Percentiles rank a stretch among this genome's conserved stretches.
Conservation (phyloP, 2,329 filamentous ascomycete species). For the Ophiostoma angusticollis region DNA sequence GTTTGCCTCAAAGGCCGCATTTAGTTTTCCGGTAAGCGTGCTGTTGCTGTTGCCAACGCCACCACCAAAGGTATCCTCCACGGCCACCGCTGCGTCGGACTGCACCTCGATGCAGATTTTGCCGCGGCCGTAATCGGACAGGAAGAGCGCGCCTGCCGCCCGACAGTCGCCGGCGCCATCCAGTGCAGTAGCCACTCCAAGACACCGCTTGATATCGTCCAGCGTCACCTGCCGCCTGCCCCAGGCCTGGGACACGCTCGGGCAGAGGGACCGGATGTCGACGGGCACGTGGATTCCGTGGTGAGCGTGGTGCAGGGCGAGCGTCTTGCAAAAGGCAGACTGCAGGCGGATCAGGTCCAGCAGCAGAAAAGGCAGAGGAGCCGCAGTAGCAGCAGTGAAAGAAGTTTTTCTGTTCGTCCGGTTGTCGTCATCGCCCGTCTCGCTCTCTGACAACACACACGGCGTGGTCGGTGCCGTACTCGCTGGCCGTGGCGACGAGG, state of each 20-base stretch:
- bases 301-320: conserved; percentile 58
- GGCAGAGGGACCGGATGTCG: conserved; percentile 47
- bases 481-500: conserved; percentile 12
- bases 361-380: conserved; percentile 36
- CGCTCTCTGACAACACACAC: conserved; percentile 23
- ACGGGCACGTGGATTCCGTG: conserved; percentile 49
- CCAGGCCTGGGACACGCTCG: conserved; percentile 55
- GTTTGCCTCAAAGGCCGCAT: conserved; percentile 40
- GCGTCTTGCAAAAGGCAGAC: conserved; percentile 52
- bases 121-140: conserved; percentile 30
- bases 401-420: too few species aligned
- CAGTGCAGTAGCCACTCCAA: conserved; percentile 44
- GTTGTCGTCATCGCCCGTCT: conserved; percentile 5
- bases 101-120: conserved; percentile 44
- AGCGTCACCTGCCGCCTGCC: conserved; percentile 54
- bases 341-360: conserved; percentile 51
- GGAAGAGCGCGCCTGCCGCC: too few species aligned
- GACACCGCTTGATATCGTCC: conserved; percentile 52
- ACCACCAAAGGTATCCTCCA: too few species aligned
- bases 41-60: too few species aligned
- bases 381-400: too few species aligned
- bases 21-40: conserved; percentile 33
- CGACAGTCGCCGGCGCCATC: too few species aligned
- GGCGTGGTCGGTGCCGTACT: conserved; percentile 27
- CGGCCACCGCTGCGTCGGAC: conserved; percentile 13